Percentiles rank a stretch among this genome's conserved stretches.
phyloP scores from a whole-genome alignment of 257 asterid genomes.

The Capsicum rhomboideum region DNA sequence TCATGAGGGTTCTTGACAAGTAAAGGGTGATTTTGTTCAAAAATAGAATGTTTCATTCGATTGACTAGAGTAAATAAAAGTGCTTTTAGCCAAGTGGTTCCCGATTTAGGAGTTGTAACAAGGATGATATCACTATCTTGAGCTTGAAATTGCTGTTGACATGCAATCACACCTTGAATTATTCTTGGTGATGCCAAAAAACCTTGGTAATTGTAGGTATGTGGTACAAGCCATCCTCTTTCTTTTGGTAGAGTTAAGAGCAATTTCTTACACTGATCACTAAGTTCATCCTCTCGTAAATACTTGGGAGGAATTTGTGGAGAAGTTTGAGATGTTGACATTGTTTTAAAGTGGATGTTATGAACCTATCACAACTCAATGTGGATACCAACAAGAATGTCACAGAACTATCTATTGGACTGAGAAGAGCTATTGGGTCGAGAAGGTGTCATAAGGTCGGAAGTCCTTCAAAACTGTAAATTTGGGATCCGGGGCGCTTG shows the following conservation, averaged over 20 bases:
- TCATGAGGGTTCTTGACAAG: neutral
- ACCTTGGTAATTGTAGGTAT: conserved; percentile 6
- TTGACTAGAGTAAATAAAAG: conserved; percentile 1
- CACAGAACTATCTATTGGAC: no score
- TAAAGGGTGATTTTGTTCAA: neutral
- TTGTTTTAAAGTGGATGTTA: neutral
- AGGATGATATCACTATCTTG: neutral
- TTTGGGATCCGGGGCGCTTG: no score
- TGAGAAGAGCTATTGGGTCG: no score
- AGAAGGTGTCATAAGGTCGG: no score
- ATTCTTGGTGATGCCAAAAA: neutral
- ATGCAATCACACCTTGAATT: neutral
- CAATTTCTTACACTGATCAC: neutral
- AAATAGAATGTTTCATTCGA: neutral
- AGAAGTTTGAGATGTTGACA: neutral
- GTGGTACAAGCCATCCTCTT: neutral
- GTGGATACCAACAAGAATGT: no score
- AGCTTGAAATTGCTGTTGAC: neutral
- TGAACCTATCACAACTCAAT: no score
- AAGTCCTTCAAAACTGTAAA: no score
- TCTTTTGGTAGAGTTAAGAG: neutral
- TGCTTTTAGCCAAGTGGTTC: conserved; percentile 10
- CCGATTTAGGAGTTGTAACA: neutral
- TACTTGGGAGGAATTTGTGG: neutral
- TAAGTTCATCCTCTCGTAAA: neutral